Conservation (phyloP, 352 stramenopile genomes). For the Phytophthora sansomeana region DNA sequence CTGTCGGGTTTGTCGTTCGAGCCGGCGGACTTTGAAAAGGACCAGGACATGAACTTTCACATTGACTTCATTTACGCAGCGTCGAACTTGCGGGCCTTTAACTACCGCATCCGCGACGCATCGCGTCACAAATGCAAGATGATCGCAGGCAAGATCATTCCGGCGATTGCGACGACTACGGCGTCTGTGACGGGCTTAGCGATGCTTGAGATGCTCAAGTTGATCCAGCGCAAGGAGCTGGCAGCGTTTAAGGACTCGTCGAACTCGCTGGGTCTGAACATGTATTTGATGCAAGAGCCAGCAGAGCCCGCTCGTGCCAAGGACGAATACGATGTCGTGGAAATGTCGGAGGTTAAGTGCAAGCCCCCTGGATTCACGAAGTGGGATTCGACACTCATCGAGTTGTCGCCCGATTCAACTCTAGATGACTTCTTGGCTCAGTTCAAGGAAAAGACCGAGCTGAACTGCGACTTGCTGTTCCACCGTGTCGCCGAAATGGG, state of each 20-base stretch:
- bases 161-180: conserved; percentile 99
- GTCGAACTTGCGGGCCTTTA: conserved; percentile 96
- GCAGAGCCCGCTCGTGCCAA: conserved; percentile 85
- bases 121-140: conserved; percentile 96
- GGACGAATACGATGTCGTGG: conserved; percentile 92
- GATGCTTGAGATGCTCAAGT: conserved; percentile 92
- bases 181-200: conserved; percentile 98
- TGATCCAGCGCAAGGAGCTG: conserved; percentile 89
- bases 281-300: conserved; percentile 93
- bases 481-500: conserved; percentile 80
- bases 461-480: conserved; percentile 88
- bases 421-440: conserved; percentile 70
- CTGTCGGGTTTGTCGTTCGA: conserved; percentile 70
- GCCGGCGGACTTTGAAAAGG: conserved; percentile 97
- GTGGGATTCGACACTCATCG: conserved; percentile 90
- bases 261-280: conserved; percentile 93
- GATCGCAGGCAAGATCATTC: conserved; percentile 99
- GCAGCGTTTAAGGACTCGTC: conserved; percentile 93
- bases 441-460: conserved; percentile 75
- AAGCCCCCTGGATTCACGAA: conserved; percentile 92
- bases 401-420: conserved; percentile 71
- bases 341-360: conserved; percentile 90
- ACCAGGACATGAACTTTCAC: conserved; percentile 95
- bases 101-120: conserved; percentile 87
- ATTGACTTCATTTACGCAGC: conserved; percentile 98